These are phyloP conservation scores for Albifimbria verrucaria DNA, from an alignment of 2,329 filamentous ascomycete species.

Conservation along the genomic window DNA sequence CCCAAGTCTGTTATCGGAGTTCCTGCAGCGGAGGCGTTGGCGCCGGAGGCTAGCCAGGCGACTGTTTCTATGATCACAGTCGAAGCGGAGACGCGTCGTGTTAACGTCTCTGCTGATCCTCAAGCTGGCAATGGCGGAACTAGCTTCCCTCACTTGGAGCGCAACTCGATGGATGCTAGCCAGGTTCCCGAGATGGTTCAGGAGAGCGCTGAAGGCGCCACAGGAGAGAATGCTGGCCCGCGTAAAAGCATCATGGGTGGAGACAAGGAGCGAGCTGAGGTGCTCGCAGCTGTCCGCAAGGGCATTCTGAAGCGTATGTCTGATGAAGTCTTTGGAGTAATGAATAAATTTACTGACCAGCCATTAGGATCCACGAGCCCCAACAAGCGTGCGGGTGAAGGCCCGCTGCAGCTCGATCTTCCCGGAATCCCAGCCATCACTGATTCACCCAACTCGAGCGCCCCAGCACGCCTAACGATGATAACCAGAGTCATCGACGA, in stretches of 20 bases:
- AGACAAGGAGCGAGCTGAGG: conserved; percentile 85
- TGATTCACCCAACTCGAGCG: conserved; percentile 80
- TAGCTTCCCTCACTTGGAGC: conserved; percentile 78
- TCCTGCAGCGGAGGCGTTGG: conserved; percentile 64
- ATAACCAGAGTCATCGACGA: conserved; percentile 63
- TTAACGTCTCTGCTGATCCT: conserved; percentile 72
- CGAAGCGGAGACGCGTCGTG: conserved; percentile 82
- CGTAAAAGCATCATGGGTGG: conserved; percentile 89
- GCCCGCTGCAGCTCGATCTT: conserved; percentile 51
- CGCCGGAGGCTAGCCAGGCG: conserved; percentile 69
- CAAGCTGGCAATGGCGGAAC: conserved; percentile 50
- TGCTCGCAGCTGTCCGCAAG: conserved; percentile 88
- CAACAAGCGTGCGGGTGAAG: conserved; percentile 60
- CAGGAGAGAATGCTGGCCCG: conserved; percentile 58
- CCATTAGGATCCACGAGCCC: conserved; percentile 62
- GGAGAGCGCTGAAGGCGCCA: conserved; percentile 54
- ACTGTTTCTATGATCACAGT: conserved; percentile 93
- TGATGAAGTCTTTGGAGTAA: not conserved
- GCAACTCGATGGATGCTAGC: conserved; percentile 71
- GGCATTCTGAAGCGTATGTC: conserved; percentile 85
- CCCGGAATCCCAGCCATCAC: conserved; percentile 61
- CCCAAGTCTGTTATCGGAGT: conserved; percentile 88
- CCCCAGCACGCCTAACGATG: conserved; percentile 82
- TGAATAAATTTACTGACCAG: conserved; percentile 14
- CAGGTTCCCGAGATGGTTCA: conserved; percentile 40